A percentile compares a stretch with the other conserved stretches of the same genome.
These are phyloP conservation scores for Ploettnerulaceae sp. DNA, from an alignment of 2,329 filamentous ascomycete species.

Conservation along the genomic window DNA sequence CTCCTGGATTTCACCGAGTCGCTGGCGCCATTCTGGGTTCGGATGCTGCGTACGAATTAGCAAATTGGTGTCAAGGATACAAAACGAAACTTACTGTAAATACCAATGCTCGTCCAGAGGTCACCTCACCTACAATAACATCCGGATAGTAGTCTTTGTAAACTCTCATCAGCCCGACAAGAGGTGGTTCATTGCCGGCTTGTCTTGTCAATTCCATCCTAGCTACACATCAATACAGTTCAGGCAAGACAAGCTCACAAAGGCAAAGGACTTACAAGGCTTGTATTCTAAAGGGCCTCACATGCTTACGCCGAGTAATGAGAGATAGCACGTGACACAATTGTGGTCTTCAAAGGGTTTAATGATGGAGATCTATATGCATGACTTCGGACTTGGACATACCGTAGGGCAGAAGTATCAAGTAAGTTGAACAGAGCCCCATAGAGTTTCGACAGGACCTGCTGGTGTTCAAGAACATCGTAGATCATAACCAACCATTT, in stretches of 20 bases:
- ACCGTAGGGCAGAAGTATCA: constrained; percentile 73
- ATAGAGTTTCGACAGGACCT: constrained; percentile 64
- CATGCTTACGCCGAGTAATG: constrained; percentile 75
- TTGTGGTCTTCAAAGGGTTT: constrained; percentile 27
- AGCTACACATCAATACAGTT: background rate
- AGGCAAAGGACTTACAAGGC: constrained; percentile 58
- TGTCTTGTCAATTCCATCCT: constrained; percentile 55
- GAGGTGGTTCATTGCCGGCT: constrained; percentile 65
- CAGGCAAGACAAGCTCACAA: background rate
- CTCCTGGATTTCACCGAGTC: constrained; percentile 63
- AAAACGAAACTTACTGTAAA: constrained; percentile 46
- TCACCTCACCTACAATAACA: constrained; percentile 70
- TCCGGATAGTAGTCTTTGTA: constrained; percentile 91
- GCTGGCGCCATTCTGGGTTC: constrained; percentile 68
- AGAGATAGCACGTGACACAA: constrained; percentile 75
- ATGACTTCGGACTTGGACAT: too few relatives aligned
- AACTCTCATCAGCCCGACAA: constrained; percentile 71
- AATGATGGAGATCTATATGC: too few relatives aligned
- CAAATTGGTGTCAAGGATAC: background rate
- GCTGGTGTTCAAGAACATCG: constrained; percentile 60
- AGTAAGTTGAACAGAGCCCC: constrained; percentile 74
- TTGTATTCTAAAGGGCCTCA: constrained; percentile 79
- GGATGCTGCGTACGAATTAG: constrained; percentile 49
- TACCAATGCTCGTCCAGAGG: constrained; percentile 54
- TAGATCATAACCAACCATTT: constrained; percentile 77